Conservation (phyloP, 2,329 filamentous ascomycete species). For the Cladosporium sp. region DNA sequence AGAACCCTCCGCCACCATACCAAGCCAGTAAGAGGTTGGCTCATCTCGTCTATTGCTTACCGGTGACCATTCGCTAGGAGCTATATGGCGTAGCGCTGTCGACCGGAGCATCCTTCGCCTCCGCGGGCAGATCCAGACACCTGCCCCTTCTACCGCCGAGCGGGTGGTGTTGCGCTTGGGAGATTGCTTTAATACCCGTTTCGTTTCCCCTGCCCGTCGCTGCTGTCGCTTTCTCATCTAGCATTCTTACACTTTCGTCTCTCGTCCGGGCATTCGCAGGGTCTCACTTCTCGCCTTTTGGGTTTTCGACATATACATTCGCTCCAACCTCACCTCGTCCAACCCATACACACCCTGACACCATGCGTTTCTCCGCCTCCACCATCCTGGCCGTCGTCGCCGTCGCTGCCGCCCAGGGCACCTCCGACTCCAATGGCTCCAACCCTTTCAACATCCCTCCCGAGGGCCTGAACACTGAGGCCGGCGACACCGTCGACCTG, state of each 20-base stretch:
- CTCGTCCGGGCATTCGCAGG: background rate
- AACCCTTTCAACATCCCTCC: slow-evolving; percentile 46
- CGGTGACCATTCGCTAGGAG: slow-evolving; percentile 1
- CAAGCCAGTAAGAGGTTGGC: background rate
- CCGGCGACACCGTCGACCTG: slow-evolving; percentile 42
- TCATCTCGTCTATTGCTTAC: slow-evolving; percentile 8
- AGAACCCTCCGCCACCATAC: slow-evolving; percentile 6
- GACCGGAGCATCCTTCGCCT: slow-evolving; percentile 1
- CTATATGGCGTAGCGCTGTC: slow-evolving; percentile 2
- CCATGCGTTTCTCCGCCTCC: slow-evolving; percentile 42
- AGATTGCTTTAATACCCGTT: slow-evolving; percentile 5
- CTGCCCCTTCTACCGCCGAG: slow-evolving; percentile 5
- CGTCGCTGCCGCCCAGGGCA: slow-evolving; percentile 33
- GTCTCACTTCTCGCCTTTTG: background rate
- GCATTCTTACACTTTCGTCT: background rate
- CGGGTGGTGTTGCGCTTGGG: background rate
- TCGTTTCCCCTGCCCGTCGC: background rate
- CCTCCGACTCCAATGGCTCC: slow-evolving; percentile 11
- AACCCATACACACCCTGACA: background rate
- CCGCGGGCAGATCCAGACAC: slow-evolving; percentile 6
- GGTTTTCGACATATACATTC: background rate
- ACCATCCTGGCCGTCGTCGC: slow-evolving; percentile 40
- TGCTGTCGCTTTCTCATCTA: background rate
- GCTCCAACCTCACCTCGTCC: background rate
- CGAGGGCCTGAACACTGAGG: slow-evolving; percentile 39